Evolutionary conservation across 805 yeast genomes (phyloP), one percentile per base, ranked within the genome.

Genomic region (Millerozyma miso): DNA sequence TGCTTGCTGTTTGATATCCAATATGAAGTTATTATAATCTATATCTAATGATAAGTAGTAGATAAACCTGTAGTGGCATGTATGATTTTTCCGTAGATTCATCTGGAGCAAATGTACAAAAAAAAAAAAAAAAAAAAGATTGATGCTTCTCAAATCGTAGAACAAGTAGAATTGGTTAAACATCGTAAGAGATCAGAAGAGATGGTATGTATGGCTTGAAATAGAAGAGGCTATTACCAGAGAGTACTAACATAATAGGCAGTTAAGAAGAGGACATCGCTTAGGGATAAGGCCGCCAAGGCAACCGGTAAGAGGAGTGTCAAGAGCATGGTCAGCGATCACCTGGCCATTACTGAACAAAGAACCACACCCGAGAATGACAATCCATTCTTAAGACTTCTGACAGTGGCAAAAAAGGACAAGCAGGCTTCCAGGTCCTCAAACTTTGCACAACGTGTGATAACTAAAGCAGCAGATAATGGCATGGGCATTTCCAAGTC

Each of bases 401-500:
- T 65, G 51, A 77, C 77, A 47, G 69, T 69, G 23, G 65, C 79
- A 1, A 80, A 80, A 57, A 77, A 69, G 55, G 81, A 76, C 17
- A 81, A 79, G 48, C 74, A 68, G 37, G 53, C 49, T 35, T 61
- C 55, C 26, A 75, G 69, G 49, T 54, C 70, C 26, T 67, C 63
- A 32, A 67, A 59, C 41, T 67, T 73, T 45, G 58, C 69, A 20
- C 52, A 58, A 31, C 55, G 54, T 19, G 44, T 65, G 38, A 48
- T 48, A 26, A 59, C 63, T 38, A 57, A 52, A 16, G 57, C 67
- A 12, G 55, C 59, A 45, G 65, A 63, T 39, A 55, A 71, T 44
- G 53, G 70, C 53, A 54, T 69, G 14, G 76, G 77, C 17, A 71
- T 85, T 35, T 81, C 88, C 16, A 85, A 85, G 56, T 80, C 88